Conservation (phyloP, 768 basidiomycete genomes). For the Serendipita indica region DNA sequence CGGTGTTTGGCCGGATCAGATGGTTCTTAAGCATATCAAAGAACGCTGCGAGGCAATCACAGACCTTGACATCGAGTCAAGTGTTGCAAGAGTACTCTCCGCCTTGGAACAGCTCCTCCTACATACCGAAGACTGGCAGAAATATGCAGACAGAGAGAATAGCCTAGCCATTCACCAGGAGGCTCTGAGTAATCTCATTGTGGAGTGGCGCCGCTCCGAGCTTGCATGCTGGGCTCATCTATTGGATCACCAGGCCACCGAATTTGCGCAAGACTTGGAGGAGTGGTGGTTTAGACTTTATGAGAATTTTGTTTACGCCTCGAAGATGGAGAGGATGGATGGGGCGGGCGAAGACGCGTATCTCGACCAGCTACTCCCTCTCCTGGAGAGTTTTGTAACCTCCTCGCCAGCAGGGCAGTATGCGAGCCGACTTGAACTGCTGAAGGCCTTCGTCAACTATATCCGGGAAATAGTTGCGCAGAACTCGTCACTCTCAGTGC, state of each 20-base stretch:
- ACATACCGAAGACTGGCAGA: slow-evolving; percentile 92
- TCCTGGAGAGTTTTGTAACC: slow-evolving; percentile 67
- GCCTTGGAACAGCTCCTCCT: slow-evolving; percentile 71
- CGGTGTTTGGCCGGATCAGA: slow-evolving; percentile 90
- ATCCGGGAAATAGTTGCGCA: slow-evolving; percentile 25
- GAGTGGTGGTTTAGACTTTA: slow-evolving; percentile 91
- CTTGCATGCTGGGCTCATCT: slow-evolving; percentile 74
- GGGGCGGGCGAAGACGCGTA: slow-evolving; percentile 24
- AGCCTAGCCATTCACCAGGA: slow-evolving; percentile 55
- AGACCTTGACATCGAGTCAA: slow-evolving; percentile 42
- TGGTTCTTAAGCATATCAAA: slow-evolving; percentile 78
- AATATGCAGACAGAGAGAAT: slow-evolving; percentile 85
- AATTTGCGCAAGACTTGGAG: slow-evolving; percentile 29
- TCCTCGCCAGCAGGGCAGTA: slow-evolving; percentile 78
- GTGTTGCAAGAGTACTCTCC: slow-evolving; percentile 70
- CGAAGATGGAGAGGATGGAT: slow-evolving; percentile 31
- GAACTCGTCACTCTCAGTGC: slow-evolving; percentile 22
- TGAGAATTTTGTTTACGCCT: slow-evolving; percentile 54
- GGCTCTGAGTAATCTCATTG: slow-evolving; percentile 52
- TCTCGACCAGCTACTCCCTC: slow-evolving; percentile 48
- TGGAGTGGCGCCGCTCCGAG: slow-evolving; percentile 84
- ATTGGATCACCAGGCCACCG: slow-evolving; percentile 53
- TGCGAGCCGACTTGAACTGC: slow-evolving; percentile 44
- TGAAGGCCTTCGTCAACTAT: slow-evolving; percentile 51
- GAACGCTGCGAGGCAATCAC: slow-evolving; percentile 56